Base-by-base conservation (phyloP, 2,329 filamentous ascomycete species). In the Eutypella sp. region DNA sequence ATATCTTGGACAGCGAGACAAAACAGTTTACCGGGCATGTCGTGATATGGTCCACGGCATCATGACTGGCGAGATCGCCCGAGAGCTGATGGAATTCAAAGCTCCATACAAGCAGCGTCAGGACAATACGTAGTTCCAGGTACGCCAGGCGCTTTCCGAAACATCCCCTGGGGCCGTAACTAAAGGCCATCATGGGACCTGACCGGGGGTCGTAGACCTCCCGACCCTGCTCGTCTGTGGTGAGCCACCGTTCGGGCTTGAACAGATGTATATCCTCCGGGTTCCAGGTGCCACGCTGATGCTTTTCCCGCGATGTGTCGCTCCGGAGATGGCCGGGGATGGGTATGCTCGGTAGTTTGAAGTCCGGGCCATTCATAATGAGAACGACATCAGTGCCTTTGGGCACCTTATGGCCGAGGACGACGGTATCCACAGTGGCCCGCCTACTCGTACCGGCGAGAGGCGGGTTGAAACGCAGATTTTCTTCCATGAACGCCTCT, bases 401-500 rank as follows among this genome's bases (percentile, higher is more conserved):
- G 2, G 85, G 88, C 5, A 96, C 73, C 19, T 69, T 72, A 3
- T 84, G 74, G 23, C 81, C 81, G 19, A 78, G 71, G 44, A 93
- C 79, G 0, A 74, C 78, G 0, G 85, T 87, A 60, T 89, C 76
- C 23, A 76, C 64, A 2, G 70, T 72, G 0, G 88, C 75, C 50
- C 83, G 72, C 51, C 90, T 85, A 46, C 85, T 61, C 0, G 87
- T 91, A 23, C 85, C 59, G 0, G 85, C 82, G 0, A 91, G 85
- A 0, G 89, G 86, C 1, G 84, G 71, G 65, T 79, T 83, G 60
- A 85, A 78, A 42, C 90, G 85, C 37, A 95, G 76, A 11, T 85
- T 76, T 66, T 96, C 90, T 58, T 79, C 85, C 62, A 85, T 84
- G 19, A 95, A 81, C 25, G 89, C 89, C 59, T 87, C 82, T 38